Percentiles rank a stretch among this genome's conserved stretches.
phyloP scores from a whole-genome alignment of 768 basidiomycete species.

The Pulveroboletus sp. region DNA sequence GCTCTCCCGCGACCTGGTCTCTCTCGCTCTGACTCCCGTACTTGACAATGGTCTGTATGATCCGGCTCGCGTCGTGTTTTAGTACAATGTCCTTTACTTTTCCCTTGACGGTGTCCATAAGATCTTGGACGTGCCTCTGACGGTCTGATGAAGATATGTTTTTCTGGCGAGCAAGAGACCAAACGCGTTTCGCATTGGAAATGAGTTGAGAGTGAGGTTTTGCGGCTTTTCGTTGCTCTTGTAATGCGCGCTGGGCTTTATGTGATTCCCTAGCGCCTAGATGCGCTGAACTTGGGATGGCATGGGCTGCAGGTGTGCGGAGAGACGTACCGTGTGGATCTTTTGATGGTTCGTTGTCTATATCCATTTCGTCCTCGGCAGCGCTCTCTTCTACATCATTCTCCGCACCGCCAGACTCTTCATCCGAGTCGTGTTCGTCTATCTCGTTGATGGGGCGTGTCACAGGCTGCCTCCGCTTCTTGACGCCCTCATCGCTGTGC shows the following conservation, averaged over 20 bases:
- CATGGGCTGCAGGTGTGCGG: neutral
- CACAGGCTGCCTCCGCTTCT: slow-evolving; percentile 62
- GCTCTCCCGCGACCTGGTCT: slow-evolving; percentile 77
- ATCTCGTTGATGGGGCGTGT: slow-evolving; percentile 38
- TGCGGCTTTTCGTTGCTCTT: slow-evolving; percentile 67
- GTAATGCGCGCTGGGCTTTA: slow-evolving; percentile 63
- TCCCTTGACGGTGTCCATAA: slow-evolving; percentile 77
- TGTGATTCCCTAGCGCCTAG: slow-evolving; percentile 68
- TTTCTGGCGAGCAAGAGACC: slow-evolving; percentile 75
- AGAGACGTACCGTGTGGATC: slow-evolving; percentile 58
- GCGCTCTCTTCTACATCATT: slow-evolving; percentile 21
- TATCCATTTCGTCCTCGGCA: slow-evolving; percentile 32
- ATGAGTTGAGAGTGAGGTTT: slow-evolving; percentile 77
- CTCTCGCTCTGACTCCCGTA: slow-evolving; percentile 73
- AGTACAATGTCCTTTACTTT: slow-evolving; percentile 82
- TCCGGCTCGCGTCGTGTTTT: slow-evolving; percentile 90
- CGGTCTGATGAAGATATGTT: slow-evolving; percentile 68
- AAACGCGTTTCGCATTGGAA: slow-evolving; percentile 68
- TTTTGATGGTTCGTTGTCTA: slow-evolving; percentile 35
- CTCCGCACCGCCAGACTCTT: slow-evolving; percentile 33
- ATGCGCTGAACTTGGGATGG: slow-evolving; percentile 5
- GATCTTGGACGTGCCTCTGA: slow-evolving; percentile 65
- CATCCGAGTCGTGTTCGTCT: slow-evolving; percentile 36
- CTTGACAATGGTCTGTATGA: slow-evolving; percentile 80
- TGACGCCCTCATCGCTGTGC: slow-evolving; percentile 35